Conservation (phyloP, 2,329 filamentous ascomycete species). For the Aspergillus sp. region DNA sequence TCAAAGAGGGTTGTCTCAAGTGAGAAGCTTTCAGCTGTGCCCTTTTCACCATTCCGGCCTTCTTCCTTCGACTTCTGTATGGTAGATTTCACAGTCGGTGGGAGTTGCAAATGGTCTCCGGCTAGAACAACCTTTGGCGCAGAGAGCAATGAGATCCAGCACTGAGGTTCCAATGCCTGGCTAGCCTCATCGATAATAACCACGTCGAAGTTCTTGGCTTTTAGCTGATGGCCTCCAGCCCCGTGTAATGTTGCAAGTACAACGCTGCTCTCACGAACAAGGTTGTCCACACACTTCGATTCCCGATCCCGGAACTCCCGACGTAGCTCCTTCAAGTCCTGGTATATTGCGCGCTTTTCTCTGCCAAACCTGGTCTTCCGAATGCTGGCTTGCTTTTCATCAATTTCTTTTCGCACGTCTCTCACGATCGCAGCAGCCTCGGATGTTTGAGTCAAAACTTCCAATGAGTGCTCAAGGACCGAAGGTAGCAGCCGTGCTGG, state of each 20-base stretch:
- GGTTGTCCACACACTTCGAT: slow-evolving; percentile 71
- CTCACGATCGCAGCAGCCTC: slow-evolving; percentile 86
- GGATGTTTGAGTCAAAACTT: slow-evolving; percentile 85
- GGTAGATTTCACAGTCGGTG: slow-evolving; percentile 87
- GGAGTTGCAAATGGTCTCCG: slow-evolving; percentile 90
- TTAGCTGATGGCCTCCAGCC: slow-evolving; percentile 80
- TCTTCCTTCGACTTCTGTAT: slow-evolving; percentile 48
- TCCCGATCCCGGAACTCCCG: slow-evolving; percentile 89
- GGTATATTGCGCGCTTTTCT: slow-evolving; percentile 79
- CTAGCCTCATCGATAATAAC: slow-evolving; percentile 96
- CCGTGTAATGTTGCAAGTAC: slow-evolving; percentile 92
- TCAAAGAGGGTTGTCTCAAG: slow-evolving; percentile 94
- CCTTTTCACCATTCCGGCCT: slow-evolving; percentile 41
- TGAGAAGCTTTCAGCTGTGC: slow-evolving; percentile 53
- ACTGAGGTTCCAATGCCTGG: slow-evolving; percentile 93
- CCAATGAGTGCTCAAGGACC: slow-evolving; percentile 84
- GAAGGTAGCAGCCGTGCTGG: slow-evolving; percentile 86
- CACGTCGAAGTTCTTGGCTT: slow-evolving; percentile 80
- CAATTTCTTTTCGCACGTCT: slow-evolving; percentile 90
- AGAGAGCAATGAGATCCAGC: slow-evolving; percentile 85
- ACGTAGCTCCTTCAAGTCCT: slow-evolving; percentile 77
- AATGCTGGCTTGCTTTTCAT: slow-evolving; percentile 83
- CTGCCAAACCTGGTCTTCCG: slow-evolving; percentile 79
- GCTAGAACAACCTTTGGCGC: slow-evolving; percentile 84
- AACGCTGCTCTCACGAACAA: slow-evolving; percentile 77